A percentile compares a stretch with the other conserved stretches of the same genome.
phyloP scores from a whole-genome alignment of 2,329 filamentous ascomycete genomes.

The Fusarium siculi region DNA sequence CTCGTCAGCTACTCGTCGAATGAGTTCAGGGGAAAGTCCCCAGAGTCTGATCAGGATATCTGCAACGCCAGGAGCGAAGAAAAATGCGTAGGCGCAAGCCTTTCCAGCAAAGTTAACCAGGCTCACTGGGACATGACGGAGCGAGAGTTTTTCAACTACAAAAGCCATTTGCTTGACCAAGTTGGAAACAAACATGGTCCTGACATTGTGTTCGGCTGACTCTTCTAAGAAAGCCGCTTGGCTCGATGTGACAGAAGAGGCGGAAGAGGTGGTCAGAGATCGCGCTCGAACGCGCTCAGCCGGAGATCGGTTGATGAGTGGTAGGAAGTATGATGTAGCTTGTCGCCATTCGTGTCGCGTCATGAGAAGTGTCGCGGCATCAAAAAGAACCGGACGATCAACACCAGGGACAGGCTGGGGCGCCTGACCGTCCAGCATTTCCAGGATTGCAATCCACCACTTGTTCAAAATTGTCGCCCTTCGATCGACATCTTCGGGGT shows the following conservation, averaged over 20 bases:
- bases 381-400: conserved; percentile 83
- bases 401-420: conserved; percentile 81
- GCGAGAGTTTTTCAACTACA: conserved; percentile 88
- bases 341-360: conserved; percentile 88
- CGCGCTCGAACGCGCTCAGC: conserved; percentile 57
- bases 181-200: conserved; percentile 86
- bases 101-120: conserved; percentile 89
- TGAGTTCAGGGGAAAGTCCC: conserved; percentile 73
- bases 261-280: conserved; percentile 62
- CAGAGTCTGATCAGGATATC: conserved; percentile 86
- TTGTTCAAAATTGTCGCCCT: conserved; percentile 84
- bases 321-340: conserved; percentile 73
- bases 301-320: conserved; percentile 66
- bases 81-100: conserved; percentile 91
- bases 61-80: conserved; percentile 87
- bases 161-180: conserved; percentile 85
- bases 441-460: conserved; percentile 88
- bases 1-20: conserved; percentile 78
- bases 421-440: conserved; percentile 78
- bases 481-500: conserved; percentile 85
- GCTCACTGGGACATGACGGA: conserved; percentile 72
- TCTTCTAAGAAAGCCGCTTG: conserved; percentile 63
- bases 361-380: conserved; percentile 85
- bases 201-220: conserved; percentile 88
- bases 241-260: conserved; percentile 75